A percentile compares a stretch with the other conserved stretches of the same genome.
Evolutionary conservation across 1,139 yeast species (phyloP).

Genomic region (Protomyces inouyei): DNA sequence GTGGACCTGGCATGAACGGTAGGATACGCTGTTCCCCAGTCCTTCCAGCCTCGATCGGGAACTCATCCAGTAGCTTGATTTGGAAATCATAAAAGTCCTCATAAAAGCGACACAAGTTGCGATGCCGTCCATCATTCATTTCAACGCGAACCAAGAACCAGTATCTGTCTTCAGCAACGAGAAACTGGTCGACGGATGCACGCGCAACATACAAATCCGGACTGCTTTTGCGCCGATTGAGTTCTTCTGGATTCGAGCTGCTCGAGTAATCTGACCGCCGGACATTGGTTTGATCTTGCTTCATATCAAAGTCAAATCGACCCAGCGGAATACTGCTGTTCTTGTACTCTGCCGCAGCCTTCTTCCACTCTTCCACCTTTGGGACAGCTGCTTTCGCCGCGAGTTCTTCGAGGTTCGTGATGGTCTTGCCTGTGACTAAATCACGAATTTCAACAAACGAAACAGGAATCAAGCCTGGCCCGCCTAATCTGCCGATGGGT

Average conservation of each 20-base stretch:
- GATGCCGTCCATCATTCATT: constrained; percentile 60
- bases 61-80: constrained; percentile 71
- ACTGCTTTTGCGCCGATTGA: neutral
- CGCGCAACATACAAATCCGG: constrained; percentile 50
- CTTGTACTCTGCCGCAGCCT: constrained; percentile 82
- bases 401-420: constrained; percentile 45
- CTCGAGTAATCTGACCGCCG: constrained; percentile 3
- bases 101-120: constrained; percentile 80
- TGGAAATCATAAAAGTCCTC: constrained; percentile 96
- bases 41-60: constrained; percentile 91
- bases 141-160: constrained; percentile 77
- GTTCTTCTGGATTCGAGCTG: neutral
- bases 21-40: constrained; percentile 70
- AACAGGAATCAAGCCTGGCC: constrained; percentile 94
- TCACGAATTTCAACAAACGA: constrained; percentile 83
- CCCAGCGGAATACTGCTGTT: constrained; percentile 85
- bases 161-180: constrained; percentile 78
- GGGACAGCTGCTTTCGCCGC: constrained; percentile 69
- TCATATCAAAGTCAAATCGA: constrained; percentile 39
- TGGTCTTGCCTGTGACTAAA: constrained; percentile 56
- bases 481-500: constrained; percentile 90
- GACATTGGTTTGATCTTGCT: neutral
- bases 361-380: constrained; percentile 93
- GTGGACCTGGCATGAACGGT: constrained; percentile 96
- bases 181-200: constrained; percentile 62